Conservation (phyloP, 148 eudicot species). For the Mesembryanthemum crystallinum region DNA sequence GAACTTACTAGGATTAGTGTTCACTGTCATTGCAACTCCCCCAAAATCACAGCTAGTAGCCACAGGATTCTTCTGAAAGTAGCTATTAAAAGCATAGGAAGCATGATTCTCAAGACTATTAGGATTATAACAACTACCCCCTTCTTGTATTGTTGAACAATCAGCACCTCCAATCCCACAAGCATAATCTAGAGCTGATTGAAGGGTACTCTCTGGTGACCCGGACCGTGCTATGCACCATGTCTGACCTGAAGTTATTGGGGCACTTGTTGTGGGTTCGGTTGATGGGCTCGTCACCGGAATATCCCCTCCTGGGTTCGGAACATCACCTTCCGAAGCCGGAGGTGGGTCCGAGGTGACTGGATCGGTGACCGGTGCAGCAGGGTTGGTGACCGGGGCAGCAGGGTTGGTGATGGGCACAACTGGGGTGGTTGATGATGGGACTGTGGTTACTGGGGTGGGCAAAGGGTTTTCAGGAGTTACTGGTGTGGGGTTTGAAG, state of each 20-base stretch:
- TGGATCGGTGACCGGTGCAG: conserved; percentile 33
- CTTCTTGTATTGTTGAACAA: conserved; percentile 69
- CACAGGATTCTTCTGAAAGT: conserved; percentile 71
- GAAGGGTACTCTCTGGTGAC: conserved; percentile 44
- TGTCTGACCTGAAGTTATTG: conserved; percentile 47
- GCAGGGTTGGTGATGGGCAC: conserved; percentile 31
- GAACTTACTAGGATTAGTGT: conserved; percentile 79
- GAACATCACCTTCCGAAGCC: conserved; percentile 27
- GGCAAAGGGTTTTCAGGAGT: conserved; percentile 36
- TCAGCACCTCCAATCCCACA: conserved; percentile 89
- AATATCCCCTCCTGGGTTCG: conserved; percentile 36
- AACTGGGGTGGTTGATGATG: conserved; percentile 32
- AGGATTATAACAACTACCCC: conserved; percentile 74
- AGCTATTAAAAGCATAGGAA: conserved; percentile 83
- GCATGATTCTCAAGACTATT: conserved; percentile 69
- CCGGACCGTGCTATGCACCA: conserved; percentile 88
- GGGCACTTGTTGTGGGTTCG: conserved; percentile 26
- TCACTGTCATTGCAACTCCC: conserved; percentile 61
- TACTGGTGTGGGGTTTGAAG: conserved; percentile 36
- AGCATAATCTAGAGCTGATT: conserved; percentile 78
- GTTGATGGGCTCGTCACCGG: conserved; percentile 41
- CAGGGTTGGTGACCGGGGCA: conserved; percentile 23
- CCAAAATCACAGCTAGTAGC: conserved; percentile 87
- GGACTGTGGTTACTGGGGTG: conserved; percentile 28
- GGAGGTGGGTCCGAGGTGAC: conserved; percentile 43